Percentiles rank a stretch among this genome's conserved stretches.
Conservation (phyloP, 2,329 filamentous ascomycete species). For the Aspergillus jensenii region DNA sequence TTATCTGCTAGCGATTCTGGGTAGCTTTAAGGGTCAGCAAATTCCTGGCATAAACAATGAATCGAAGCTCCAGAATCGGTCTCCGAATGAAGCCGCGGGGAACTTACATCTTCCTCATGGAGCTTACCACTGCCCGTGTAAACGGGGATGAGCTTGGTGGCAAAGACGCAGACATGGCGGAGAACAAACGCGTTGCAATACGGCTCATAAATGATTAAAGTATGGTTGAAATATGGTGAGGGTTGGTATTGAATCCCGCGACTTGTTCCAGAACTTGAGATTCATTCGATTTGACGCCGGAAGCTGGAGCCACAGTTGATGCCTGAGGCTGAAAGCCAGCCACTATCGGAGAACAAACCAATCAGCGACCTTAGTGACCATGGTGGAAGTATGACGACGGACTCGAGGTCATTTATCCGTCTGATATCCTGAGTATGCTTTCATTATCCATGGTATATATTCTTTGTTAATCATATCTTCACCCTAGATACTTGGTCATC, state of each 20-base stretch:
- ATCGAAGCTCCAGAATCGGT: constrained; percentile 4
- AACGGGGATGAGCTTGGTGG: constrained; percentile 56
- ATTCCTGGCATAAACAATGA: not conserved
- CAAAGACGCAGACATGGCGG: constrained; percentile 35
- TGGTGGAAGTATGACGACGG: not conserved
- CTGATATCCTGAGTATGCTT: too few relatives aligned
- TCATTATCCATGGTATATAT: too few relatives aligned
- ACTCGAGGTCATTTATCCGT: too few relatives aligned
- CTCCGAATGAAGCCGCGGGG: not conserved
- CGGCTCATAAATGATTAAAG: constrained; percentile 25
- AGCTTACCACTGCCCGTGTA: constrained; percentile 67
- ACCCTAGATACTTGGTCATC: too few relatives aligned
- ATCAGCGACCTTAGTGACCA: constrained; percentile 2
- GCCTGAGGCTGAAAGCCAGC: constrained; percentile 21
- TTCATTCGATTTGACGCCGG: not conserved
- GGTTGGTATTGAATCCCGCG: not conserved
- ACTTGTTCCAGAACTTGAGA: not conserved
- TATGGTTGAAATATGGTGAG: not conserved
- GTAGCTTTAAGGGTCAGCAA: constrained; percentile 58
- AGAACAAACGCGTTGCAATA: constrained; percentile 22
- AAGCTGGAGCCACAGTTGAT: constrained; percentile 20
- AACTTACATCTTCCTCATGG: constrained; percentile 76
- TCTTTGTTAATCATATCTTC: too few relatives aligned
- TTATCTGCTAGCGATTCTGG: constrained; percentile 85
- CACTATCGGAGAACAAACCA: not conserved